Percentiles rank a stretch among this genome's conserved stretches.
These are phyloP conservation scores for Scleroderma bovista DNA, from an alignment of 768 basidiomycete species.

Conservation along the genomic window DNA sequence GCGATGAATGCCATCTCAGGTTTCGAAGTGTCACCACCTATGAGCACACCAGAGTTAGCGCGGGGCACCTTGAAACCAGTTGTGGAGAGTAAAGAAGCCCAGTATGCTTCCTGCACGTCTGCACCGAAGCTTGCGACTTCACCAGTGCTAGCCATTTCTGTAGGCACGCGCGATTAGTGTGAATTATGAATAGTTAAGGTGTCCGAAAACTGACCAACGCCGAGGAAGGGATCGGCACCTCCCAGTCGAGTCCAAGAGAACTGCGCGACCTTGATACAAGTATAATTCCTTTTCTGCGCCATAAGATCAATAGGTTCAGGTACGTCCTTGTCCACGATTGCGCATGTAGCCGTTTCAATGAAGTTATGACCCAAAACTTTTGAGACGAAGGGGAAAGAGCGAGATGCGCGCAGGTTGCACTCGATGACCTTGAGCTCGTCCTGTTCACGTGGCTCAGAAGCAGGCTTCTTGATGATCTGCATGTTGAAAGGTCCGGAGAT, in stretches of 20 bases:
- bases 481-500: slow-evolving; percentile 99
- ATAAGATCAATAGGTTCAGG: slow-evolving; percentile 91
- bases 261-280: slow-evolving; percentile 94
- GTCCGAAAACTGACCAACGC: slow-evolving; percentile 64
- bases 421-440: slow-evolving; percentile 93
- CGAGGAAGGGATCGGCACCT: slow-evolving; percentile 95
- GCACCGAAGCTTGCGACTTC: slow-evolving; percentile 95
- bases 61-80: slow-evolving; percentile 93
- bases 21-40: slow-evolving; percentile 85
- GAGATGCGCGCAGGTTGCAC: slow-evolving; percentile 95
- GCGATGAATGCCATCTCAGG: slow-evolving; percentile 86
- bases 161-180: slow-evolving; percentile 4
- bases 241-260: slow-evolving; percentile 97
- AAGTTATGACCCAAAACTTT: slow-evolving; percentile 98
- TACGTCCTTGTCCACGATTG: slow-evolving; percentile 80
- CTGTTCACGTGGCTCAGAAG: slow-evolving; percentile 44
- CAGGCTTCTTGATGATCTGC: slow-evolving; percentile 90
- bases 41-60: slow-evolving; percentile 78
- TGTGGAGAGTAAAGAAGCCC: slow-evolving; percentile 90
- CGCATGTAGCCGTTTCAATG: slow-evolving; percentile 87
- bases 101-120: slow-evolving; percentile 93
- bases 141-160: slow-evolving; percentile 98
- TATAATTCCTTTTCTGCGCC: slow-evolving; percentile 84
- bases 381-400: slow-evolving; percentile 98
- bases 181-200: background rate